Conservation (phyloP, 208 protist genomes). For the Leishmania braziliensis region DNA sequence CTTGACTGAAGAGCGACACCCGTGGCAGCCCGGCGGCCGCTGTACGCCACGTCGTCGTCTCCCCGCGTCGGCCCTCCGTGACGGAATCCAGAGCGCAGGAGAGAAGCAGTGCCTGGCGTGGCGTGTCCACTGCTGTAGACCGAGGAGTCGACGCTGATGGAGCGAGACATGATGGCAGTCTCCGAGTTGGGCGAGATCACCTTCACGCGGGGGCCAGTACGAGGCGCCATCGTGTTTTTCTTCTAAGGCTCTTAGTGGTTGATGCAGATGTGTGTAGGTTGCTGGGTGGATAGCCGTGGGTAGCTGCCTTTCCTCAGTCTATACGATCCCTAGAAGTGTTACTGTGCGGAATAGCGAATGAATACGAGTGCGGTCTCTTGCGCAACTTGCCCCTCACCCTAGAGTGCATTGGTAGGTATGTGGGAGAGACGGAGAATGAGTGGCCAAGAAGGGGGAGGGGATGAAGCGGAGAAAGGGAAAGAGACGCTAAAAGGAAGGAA, state of each 20-base stretch:
- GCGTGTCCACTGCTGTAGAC: constrained; percentile 10
- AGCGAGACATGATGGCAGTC: constrained; percentile 39
- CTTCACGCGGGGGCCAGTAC: constrained; percentile 38
- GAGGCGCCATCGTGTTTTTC: constrained; percentile 33
- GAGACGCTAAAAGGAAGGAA: neutral
- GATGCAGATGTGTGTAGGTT: neutral
- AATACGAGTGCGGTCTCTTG: neutral
- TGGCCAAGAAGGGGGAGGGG: neutral
- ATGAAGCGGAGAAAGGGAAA: neutral
- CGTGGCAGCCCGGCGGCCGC: neutral
- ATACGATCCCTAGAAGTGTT: neutral
- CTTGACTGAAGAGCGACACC: neutral
- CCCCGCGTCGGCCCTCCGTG: neutral
- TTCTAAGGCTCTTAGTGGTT: neutral
- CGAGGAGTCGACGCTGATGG: constrained; percentile 37
- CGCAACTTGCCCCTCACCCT: neutral
- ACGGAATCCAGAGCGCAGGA: neutral
- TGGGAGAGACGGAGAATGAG: neutral
- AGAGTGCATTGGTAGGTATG: neutral
- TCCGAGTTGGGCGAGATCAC: constrained; percentile 60
- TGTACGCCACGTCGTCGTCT: neutral
- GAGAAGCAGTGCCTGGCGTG: neutral
- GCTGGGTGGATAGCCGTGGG: neutral
- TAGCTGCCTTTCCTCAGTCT: neutral
- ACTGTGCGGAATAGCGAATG: neutral